These are phyloP conservation scores for Tetrapisispora fleetii DNA, from an alignment of 805 yeast species.

Conservation along the genomic window DNA sequence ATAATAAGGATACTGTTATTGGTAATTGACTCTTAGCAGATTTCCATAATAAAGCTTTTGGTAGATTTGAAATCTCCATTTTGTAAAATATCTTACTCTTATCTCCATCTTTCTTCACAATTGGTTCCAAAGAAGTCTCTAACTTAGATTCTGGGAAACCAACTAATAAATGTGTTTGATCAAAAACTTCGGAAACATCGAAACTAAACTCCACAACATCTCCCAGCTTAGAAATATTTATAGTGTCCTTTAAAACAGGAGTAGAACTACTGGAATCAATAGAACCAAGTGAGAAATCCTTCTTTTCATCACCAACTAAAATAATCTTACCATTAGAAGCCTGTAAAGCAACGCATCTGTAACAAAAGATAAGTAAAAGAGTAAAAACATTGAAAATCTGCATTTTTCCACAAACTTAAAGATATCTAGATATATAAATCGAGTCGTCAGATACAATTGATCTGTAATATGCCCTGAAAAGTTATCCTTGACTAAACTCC, in stretches of 20 bases:
- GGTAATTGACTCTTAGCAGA: constrained; percentile 10
- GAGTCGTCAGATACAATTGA: too few species aligned
- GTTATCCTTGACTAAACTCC: too few species aligned
- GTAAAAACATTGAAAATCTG: constrained; percentile 5
- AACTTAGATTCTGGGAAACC: constrained; percentile 19
- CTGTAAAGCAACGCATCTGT: background rate
- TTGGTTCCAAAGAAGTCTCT: constrained; percentile 17
- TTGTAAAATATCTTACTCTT: constrained; percentile 4
- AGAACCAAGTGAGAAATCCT: constrained; percentile 3
- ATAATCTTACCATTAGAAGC: constrained; percentile 4
- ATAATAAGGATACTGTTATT: constrained; percentile 15
- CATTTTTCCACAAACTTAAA: constrained; percentile 2
- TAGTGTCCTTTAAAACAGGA: constrained; percentile 1
- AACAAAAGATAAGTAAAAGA: background rate
- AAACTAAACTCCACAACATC: constrained; percentile 16
- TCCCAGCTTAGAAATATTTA: constrained; percentile 8
- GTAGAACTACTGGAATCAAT: constrained; percentile 6
- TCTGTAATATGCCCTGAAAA: too few species aligned
- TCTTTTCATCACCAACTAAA: background rate
- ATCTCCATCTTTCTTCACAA: constrained; percentile 11
- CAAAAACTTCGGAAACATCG: constrained; percentile 8
- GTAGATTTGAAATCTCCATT: constrained; percentile 10
- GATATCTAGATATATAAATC: too few species aligned
- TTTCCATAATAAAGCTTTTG: constrained; percentile 16
- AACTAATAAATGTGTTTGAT: constrained; percentile 18